These are phyloP conservation scores for Euphorbia celastroides DNA, from an alignment of 441 rosid species.

Conservation along the genomic window DNA sequence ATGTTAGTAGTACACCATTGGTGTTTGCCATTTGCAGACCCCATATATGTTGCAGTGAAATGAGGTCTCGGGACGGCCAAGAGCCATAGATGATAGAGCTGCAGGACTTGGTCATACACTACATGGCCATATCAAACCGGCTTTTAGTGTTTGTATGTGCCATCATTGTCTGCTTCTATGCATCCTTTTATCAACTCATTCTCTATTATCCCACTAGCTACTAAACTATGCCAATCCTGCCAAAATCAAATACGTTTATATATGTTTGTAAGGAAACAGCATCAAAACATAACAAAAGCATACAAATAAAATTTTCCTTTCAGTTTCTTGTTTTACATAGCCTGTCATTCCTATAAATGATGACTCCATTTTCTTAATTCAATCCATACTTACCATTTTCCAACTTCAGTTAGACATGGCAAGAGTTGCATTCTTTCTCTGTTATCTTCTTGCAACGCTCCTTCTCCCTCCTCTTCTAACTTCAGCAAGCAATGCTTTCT, in stretches of 20 bases:
- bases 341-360: not conserved
- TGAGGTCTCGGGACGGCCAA: not conserved
- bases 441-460: not conserved
- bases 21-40: not conserved
- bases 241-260: no score
- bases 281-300: not conserved
- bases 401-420: not conserved
- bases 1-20: not conserved
- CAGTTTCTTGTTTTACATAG: no score
- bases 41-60: not conserved
- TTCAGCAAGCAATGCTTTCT: constrained; percentile 2
- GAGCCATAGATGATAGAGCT: not conserved
- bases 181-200: not conserved
- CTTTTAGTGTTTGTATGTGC: not conserved
- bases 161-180: not conserved
- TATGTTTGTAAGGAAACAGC: not conserved
- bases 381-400: not conserved
- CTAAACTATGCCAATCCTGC: no score
- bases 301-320: no score
- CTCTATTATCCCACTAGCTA: not conserved
- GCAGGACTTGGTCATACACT: not conserved
- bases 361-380: not conserved
- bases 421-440: not conserved
- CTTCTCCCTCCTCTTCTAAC: not conserved
- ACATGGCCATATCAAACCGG: not conserved